Evolutionary conservation across 805 yeast species (phyloP).

Genomic region (Metschnikowia santaceciliae): DNA sequence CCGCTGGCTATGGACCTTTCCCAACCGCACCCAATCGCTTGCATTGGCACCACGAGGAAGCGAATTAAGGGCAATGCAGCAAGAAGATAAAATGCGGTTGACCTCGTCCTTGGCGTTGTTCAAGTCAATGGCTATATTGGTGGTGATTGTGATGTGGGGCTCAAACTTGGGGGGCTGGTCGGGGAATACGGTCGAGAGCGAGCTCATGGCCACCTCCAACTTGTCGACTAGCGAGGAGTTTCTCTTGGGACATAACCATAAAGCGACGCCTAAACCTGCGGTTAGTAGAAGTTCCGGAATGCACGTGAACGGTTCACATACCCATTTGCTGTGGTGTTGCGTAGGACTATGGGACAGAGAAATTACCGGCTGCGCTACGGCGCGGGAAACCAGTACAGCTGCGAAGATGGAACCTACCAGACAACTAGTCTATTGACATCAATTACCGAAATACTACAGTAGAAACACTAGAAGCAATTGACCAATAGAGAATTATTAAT

Average conservation of each 20-base stretch:
- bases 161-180: slow-evolving; percentile 61
- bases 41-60: slow-evolving; percentile 35
- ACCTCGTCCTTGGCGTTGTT: slow-evolving; percentile 49
- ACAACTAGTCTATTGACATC: neutral
- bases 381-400: slow-evolving; percentile 4
- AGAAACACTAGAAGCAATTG: too few relatives aligned
- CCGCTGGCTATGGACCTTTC: slow-evolving; percentile 45
- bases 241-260: slow-evolving; percentile 72
- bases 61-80: slow-evolving; percentile 51
- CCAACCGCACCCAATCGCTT: slow-evolving; percentile 36
- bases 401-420: neutral
- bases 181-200: slow-evolving; percentile 67
- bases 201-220: slow-evolving; percentile 55
- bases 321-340: slow-evolving; percentile 9
- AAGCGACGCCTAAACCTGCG: slow-evolving; percentile 43
- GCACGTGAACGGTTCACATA: slow-evolving; percentile 2
- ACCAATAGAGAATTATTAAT: too few relatives aligned
- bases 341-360: neutral
- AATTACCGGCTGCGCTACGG: neutral
- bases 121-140: slow-evolving; percentile 48
- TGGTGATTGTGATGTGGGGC: slow-evolving; percentile 75
- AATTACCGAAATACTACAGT: neutral
- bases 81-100: slow-evolving; percentile 51
- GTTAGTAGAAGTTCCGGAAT: slow-evolving; percentile 8
- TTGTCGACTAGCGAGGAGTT: slow-evolving; percentile 53